Evolutionary conservation across 2,329 filamentous ascomycete species (phyloP).

Genomic region (Ceratocystis eucalypticola): DNA sequence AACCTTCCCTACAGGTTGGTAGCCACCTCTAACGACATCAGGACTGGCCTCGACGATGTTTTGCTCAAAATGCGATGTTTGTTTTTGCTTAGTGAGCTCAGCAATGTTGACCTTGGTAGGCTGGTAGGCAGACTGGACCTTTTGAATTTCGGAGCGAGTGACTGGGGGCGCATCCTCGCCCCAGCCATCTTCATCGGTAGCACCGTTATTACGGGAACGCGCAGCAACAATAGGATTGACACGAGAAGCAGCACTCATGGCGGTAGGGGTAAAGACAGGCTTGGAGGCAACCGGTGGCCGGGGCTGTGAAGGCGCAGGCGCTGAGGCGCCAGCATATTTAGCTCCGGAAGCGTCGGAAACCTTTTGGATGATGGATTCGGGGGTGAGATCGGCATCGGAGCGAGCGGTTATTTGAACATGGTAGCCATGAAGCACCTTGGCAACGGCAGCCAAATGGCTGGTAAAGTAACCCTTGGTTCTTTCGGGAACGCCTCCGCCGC

Average conservation of each 20-base stretch:
- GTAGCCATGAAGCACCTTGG: conserved; percentile 89
- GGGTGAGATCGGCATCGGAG: conserved; percentile 75
- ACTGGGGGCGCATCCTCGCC: conserved; percentile 85
- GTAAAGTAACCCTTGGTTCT: conserved; percentile 97
- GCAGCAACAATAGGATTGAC: conserved; percentile 58
- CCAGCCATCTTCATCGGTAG: conserved; percentile 79
- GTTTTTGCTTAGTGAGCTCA: conserved; percentile 60
- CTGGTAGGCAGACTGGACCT: conserved; percentile 83
- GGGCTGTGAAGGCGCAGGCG: conserved; percentile 37
- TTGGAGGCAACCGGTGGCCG: conserved; percentile 60
- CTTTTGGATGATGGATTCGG: conserved; percentile 81
- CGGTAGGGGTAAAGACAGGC: conserved; percentile 77
- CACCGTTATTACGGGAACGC: conserved; percentile 41
- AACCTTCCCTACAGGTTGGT: conserved; percentile 93
- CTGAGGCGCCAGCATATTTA: conserved; percentile 66
- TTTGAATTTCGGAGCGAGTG: conserved; percentile 75
- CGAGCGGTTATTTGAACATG: conserved; percentile 95
- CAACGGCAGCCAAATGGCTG: conserved; percentile 77
- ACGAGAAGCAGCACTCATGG: conserved; percentile 32
- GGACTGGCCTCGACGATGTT: conserved; percentile 32
- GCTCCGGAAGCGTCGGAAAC: conserved; percentile 87
- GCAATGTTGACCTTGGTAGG: conserved; percentile 92
- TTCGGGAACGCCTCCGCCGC: conserved; percentile 94
- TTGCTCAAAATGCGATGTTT: conserved; percentile 17
- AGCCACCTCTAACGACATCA: conserved; percentile 70